These are phyloP conservation scores for Sphaerosporella brunnea DNA, from an alignment of 495 filamentous ascomycete species.

Conservation along the genomic window DNA sequence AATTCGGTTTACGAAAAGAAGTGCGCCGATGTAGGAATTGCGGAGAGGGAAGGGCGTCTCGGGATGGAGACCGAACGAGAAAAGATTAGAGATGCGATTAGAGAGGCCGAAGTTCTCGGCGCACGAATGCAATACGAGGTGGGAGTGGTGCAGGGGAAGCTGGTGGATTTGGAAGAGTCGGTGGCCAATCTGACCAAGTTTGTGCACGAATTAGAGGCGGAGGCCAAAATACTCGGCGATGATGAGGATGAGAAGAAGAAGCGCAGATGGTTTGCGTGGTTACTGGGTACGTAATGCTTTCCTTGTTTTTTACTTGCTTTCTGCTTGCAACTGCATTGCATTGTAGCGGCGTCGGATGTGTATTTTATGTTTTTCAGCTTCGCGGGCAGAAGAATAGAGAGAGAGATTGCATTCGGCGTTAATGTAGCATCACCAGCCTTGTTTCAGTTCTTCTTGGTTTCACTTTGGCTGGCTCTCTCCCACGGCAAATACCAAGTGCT, in stretches of 20 bases:
- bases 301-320: neutral
- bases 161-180: conserved; percentile 75
- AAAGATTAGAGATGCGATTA: conserved; percentile 43
- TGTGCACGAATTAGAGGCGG: conserved; percentile 58
- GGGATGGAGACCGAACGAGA: conserved; percentile 26
- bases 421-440: too few relatives aligned
- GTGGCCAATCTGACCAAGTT: conserved; percentile 63
- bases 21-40: conserved; percentile 14
- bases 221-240: conserved; percentile 43
- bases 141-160: conserved; percentile 55
- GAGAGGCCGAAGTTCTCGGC: conserved; percentile 63
- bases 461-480: too few relatives aligned
- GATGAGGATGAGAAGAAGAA: conserved; percentile 46
- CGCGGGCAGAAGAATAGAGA: too few relatives aligned
- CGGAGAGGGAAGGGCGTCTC: conserved; percentile 24
- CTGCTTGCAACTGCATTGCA: neutral
- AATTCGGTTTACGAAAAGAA: neutral
- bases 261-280: conserved; percentile 36
- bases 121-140: conserved; percentile 94
- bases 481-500: too few relatives aligned
- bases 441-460: too few relatives aligned
- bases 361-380: too few relatives aligned
- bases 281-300: neutral
- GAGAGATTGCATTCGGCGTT: too few relatives aligned
- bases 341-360: too few relatives aligned